Conservation (phyloP, 2,329 filamentous ascomycete species). For the Colletotrichum simmondsii region DNA sequence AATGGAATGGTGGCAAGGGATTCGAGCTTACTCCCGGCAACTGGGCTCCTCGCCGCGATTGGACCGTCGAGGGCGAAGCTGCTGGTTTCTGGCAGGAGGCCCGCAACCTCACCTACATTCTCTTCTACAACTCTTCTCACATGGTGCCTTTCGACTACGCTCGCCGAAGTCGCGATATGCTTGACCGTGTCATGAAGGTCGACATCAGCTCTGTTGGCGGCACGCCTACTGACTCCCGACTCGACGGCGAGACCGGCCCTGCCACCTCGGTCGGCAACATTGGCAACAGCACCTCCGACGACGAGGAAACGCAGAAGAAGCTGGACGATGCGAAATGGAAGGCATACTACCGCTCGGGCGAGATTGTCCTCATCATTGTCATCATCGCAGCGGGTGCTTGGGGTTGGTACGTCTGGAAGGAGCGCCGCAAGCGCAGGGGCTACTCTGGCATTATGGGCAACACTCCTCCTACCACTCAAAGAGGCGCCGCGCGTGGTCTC, state of each 20-base stretch:
- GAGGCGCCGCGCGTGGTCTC: constrained; percentile 45
- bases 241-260: constrained; percentile 86
- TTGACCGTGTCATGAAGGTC: constrained; percentile 94
- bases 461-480: constrained; percentile 45
- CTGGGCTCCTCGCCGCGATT: constrained; percentile 91
- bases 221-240: constrained; percentile 78
- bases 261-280: constrained; percentile 82
- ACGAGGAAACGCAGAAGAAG: constrained; percentile 74
- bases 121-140: constrained; percentile 95
- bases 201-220: constrained; percentile 92
- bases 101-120: constrained; percentile 92
- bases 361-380: constrained; percentile 86
- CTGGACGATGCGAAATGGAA: constrained; percentile 89
- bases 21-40: constrained; percentile 90
- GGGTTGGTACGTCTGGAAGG: constrained; percentile 78
- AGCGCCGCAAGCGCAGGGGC: constrained; percentile 64
- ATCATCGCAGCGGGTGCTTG: constrained; percentile 77
- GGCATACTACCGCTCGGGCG: constrained; percentile 88
- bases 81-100: constrained; percentile 96
- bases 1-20: constrained; percentile 91
- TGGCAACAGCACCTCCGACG: constrained; percentile 68
- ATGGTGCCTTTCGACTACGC: constrained; percentile 98
- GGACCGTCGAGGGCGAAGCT: constrained; percentile 89
- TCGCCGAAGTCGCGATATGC: constrained; percentile 90
- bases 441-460: constrained; percentile 63